These are phyloP conservation scores for Aurantiochytrium sp. DNA, from an alignment of 108 stramenopile species.

Conservation along the genomic window DNA sequence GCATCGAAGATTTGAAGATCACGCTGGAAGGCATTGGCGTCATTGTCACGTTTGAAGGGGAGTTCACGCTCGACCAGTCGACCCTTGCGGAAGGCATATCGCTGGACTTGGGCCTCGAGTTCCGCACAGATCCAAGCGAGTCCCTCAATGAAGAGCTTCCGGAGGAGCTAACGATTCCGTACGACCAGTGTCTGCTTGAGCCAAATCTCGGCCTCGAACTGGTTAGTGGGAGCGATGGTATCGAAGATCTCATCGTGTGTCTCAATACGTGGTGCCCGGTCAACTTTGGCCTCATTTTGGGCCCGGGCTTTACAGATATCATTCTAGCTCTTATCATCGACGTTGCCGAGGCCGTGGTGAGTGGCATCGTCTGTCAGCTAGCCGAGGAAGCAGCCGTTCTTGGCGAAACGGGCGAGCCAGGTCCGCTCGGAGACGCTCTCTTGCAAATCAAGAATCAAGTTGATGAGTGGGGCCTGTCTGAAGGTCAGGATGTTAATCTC, in stretches of 20 bases:
- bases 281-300: background rate
- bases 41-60: background rate
- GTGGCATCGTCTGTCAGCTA: background rate
- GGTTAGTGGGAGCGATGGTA: background rate
- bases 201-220: background rate
- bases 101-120: background rate
- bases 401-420: background rate
- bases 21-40: background rate
- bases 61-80: background rate
- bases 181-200: background rate
- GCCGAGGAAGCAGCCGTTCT: constrained; percentile 3
- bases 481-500: background rate
- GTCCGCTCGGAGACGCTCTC: background rate
- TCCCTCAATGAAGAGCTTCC: background rate
- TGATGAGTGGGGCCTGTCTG: background rate
- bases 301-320: background rate
- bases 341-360: background rate
- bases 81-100: background rate
- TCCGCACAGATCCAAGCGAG: background rate
- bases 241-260: background rate
- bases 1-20: background rate
- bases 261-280: background rate
- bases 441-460: background rate
- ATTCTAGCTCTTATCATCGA: background rate
- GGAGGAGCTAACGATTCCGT: background rate